Conservation (phyloP, 768 basidiomycete genomes). For the Tulasnella sp. region DNA sequence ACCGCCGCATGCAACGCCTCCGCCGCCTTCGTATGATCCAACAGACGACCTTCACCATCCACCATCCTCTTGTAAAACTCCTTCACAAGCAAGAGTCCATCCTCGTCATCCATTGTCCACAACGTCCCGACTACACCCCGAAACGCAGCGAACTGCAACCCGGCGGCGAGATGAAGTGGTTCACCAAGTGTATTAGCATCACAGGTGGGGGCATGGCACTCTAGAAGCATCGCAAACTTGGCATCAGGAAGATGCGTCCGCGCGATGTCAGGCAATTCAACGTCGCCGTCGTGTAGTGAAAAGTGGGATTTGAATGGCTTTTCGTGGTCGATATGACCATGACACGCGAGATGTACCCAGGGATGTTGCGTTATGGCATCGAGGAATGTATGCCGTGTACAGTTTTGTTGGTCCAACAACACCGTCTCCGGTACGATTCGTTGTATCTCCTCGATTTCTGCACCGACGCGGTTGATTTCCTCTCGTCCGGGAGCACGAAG, state of each 20-base stretch:
- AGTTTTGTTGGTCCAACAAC: background rate
- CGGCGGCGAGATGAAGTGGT: background rate
- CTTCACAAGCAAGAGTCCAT: background rate
- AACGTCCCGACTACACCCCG: background rate
- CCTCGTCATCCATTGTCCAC: background rate
- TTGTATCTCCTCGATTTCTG: background rate
- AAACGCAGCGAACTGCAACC: background rate
- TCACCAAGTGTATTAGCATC: background rate
- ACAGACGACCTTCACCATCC: background rate
- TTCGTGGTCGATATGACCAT: background rate
- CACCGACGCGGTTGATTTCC: background rate
- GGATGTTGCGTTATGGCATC: background rate
- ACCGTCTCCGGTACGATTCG: background rate
- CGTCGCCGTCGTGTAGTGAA: background rate
- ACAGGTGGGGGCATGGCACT: background rate
- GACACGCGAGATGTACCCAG: constrained; percentile 10
- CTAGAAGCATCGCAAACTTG: background rate
- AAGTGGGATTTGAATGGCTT: background rate
- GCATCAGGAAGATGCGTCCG: background rate
- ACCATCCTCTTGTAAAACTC: background rate
- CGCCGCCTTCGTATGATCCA: background rate
- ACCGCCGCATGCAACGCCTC: background rate
- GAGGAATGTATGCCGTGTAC: background rate
- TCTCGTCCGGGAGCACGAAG: background rate
- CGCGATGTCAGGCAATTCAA: background rate